Evolutionary conservation across 495 filamentous ascomycete species (phyloP).

Genomic region (Penicillium coffeae): DNA sequence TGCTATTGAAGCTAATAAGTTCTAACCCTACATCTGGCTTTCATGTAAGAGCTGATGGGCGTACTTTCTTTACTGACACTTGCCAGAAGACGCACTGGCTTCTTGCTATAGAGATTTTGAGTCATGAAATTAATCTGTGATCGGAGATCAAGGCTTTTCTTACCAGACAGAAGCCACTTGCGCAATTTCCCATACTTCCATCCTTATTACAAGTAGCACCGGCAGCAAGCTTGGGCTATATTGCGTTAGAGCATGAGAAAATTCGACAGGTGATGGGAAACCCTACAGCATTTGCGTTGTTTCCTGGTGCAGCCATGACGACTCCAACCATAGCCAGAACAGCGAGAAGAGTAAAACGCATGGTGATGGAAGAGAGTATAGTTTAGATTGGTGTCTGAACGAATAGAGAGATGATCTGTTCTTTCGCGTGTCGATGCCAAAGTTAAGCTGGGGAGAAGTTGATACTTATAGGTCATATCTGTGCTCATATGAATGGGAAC

Average conservation of each 20-base stretch:
- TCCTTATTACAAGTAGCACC: constrained; percentile 2
- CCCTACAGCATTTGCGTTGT: not conserved
- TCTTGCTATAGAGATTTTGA: not conserved
- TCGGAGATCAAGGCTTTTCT: not conserved
- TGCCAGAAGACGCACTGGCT: not conserved
- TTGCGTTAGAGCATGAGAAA: too few species aligned
- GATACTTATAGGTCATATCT: too few species aligned
- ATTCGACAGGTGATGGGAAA: not conserved
- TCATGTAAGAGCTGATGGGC: too few species aligned
- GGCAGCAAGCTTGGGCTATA: not conserved
- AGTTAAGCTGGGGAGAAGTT: too few species aligned
- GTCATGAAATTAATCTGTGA: not conserved
- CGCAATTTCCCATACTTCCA: constrained; percentile 3
- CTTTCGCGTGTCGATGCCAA: too few species aligned
- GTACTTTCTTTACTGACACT: not conserved
- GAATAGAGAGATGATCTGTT: too few species aligned
- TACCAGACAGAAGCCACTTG: constrained; percentile 7
- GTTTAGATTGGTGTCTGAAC: too few species aligned
- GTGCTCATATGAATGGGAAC: not conserved
- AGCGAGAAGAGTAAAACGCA: constrained; percentile 2
- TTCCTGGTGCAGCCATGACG: not conserved
- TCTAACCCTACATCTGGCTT: too few species aligned
- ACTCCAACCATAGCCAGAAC: not conserved
- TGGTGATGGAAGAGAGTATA: not conserved
- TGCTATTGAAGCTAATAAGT: too few species aligned